Evolutionary conservation across 108 stramenopile genomes (phyloP), one percentile per base, ranked within the genome.

Genomic region (Cyclotella choctawhatcheeana): DNA sequence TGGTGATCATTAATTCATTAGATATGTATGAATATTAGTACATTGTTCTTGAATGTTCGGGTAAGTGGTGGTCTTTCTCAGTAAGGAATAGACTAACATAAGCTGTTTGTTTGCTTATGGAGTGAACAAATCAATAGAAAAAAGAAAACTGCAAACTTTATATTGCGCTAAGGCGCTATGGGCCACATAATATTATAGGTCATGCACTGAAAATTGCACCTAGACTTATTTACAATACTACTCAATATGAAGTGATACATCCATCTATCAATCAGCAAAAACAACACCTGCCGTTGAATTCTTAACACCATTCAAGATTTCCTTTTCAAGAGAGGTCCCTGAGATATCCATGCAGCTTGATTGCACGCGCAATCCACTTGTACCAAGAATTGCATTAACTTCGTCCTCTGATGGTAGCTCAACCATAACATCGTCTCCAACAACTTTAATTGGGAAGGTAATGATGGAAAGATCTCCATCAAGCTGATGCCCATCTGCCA

Each of bases 301-400:
- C 27, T 35, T 60, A 20, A 77, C 63, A n/a, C 76, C 62, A 48
- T 77, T 77, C 32, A 77, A 62, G 20, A 77, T 77, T 14, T 77
- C 76, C 7, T 55, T 54, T 61, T 77, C 76, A 29, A 90, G 58
- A 27, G 84, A 79, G 64, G 85, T 85, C 0, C 62, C 85, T 30
- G 87, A 66, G 33, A 92, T 75, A 48, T 93, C 89, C 17, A 88
- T 33, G 43, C 92, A 90, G 72, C 80, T 79, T 10, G 88, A 86
- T 59, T 89, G 77, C n/a, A 95, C 91, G 17, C 92, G 89, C 6
- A 92, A 78, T 17, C 90, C 90, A 50, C 85, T 77, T 0, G 91
- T 93, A 54, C 88, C 93, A 16, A 91, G 79, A 54, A 97, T 94
- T 53, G 90, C 92, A 83, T 97, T 93, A 17, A 97, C 66, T 63